Conservation (phyloP, 2,329 filamentous ascomycete genomes). For the Ophioceras dolichostomum region DNA sequence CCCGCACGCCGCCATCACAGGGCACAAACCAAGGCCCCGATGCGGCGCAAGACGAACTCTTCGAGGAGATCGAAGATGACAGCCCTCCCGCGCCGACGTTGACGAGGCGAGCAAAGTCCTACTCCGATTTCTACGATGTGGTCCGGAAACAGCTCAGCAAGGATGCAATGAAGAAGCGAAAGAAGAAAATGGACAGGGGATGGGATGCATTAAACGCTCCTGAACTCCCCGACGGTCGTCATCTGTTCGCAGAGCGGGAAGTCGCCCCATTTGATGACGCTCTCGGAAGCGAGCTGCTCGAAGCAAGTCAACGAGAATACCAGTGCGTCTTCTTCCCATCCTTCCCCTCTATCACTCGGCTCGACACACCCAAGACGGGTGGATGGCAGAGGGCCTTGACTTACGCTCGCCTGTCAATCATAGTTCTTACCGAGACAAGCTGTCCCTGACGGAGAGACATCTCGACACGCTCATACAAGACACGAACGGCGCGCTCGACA, state of each 20-base stretch:
- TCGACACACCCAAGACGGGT: too few relatives aligned
- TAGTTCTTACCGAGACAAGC: slow-evolving; percentile 73
- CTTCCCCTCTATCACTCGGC: too few relatives aligned
- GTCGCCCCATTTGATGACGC: slow-evolving; percentile 32
- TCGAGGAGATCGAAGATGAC: slow-evolving; percentile 41
- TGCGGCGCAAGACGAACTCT: slow-evolving; percentile 38
- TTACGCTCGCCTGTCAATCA: too few relatives aligned
- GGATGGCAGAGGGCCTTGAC: slow-evolving; percentile 14
- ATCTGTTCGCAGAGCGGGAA: too few relatives aligned
- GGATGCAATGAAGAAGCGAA: slow-evolving; percentile 29
- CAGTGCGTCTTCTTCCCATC: slow-evolving; percentile 45
- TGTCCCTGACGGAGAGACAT: slow-evolving; percentile 66
- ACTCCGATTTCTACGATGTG: slow-evolving; percentile 62
- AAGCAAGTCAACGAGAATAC: slow-evolving; percentile 78
- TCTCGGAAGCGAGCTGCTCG: slow-evolving; percentile 56
- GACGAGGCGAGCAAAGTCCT: slow-evolving; percentile 59
- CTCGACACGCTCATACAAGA: slow-evolving; percentile 67
- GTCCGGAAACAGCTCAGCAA: slow-evolving; percentile 44
- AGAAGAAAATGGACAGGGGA: slow-evolving; percentile 25
- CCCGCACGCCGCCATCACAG: slow-evolving; percentile 25
- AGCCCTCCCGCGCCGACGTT: slow-evolving; percentile 56
- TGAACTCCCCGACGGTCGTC: slow-evolving; percentile 14
- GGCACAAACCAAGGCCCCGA: slow-evolving; percentile 38
- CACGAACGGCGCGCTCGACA: slow-evolving; percentile 61
- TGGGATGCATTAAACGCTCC: slow-evolving; percentile 38